Conservation (phyloP, 1,284 basidiomycete species). For the Sanguinoderma infundibulare region DNA sequence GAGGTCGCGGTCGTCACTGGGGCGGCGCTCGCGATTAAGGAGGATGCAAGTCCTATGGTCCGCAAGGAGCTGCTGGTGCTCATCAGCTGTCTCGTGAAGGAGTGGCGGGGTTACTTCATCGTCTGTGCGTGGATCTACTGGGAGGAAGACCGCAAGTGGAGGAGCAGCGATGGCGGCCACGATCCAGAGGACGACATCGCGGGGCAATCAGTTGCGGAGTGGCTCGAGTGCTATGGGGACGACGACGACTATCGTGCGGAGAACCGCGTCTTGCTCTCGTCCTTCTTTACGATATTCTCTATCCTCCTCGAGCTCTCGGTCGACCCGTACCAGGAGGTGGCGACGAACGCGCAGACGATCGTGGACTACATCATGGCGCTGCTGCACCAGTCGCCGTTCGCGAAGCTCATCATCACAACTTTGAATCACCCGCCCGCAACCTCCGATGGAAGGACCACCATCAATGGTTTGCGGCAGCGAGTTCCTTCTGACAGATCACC, state of each 20-base stretch:
- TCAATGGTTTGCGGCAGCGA: slow-evolving; percentile 47
- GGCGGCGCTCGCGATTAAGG: slow-evolving; percentile 81
- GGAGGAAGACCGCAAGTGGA: slow-evolving; percentile 80
- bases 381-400: slow-evolving; percentile 88
- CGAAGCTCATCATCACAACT: slow-evolving; percentile 68
- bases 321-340: slow-evolving; percentile 93
- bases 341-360: slow-evolving; percentile 88
- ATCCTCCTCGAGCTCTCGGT: slow-evolving; percentile 90
- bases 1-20: slow-evolving; percentile 81
- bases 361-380: slow-evolving; percentile 93
- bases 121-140: slow-evolving; percentile 96
- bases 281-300: slow-evolving; percentile 93
- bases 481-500: slow-evolving; percentile 56
- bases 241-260: slow-evolving; percentile 76
- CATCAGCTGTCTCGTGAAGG: slow-evolving; percentile 91
- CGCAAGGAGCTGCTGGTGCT: slow-evolving; percentile 93
- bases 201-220: slow-evolving; percentile 74
- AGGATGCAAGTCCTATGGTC: slow-evolving; percentile 96
- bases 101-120: slow-evolving; percentile 96
- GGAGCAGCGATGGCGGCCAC: slow-evolving; percentile 31
- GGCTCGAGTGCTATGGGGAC: slow-evolving; percentile 71
- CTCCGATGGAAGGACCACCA: slow-evolving; percentile 19
- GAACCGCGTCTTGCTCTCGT: slow-evolving; percentile 84
- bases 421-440: slow-evolving; percentile 56
- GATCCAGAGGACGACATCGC: slow-evolving; percentile 69